Conservation (phyloP, 139 green algal genomes). For the Chlorella sp. region DNA sequence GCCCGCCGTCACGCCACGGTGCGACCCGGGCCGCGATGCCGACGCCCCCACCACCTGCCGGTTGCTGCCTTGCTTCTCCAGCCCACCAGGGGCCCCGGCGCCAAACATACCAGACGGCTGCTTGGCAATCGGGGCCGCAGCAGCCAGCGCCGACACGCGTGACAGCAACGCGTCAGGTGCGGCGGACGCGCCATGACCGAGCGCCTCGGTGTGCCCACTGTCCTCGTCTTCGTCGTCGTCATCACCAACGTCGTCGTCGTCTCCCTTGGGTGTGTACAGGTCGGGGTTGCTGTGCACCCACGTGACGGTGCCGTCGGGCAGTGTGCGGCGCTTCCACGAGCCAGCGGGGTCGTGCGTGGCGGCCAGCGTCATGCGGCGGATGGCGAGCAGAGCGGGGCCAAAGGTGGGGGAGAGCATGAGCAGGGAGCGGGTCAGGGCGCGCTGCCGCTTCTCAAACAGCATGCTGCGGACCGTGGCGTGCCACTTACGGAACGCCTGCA, state of each 20-base stretch:
- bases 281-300: slow-evolving; percentile 2
- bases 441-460: slow-evolving; percentile 6
- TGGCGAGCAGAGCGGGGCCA: slow-evolving; percentile 20
- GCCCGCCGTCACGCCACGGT: too few species aligned
- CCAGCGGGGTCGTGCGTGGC: slow-evolving; percentile 21
- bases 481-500: slow-evolving; percentile 38
- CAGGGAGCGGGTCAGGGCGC: not conserved
- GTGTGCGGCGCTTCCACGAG: slow-evolving; percentile 17
- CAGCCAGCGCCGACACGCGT: too few species aligned
- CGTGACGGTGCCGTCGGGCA: not conserved
- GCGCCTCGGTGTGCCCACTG: too few species aligned
- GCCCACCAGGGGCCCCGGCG: too few species aligned
- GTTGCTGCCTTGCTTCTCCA: too few species aligned
- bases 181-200: too few species aligned
- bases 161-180: too few species aligned
- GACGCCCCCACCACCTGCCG: too few species aligned
- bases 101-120: too few species aligned
- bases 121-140: too few species aligned
- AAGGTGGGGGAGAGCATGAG: slow-evolving; percentile 20
- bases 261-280: not conserved
- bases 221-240: not conserved
- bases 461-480: slow-evolving; percentile 17
- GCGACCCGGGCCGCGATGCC: too few species aligned
- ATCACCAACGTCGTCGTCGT: not conserved
- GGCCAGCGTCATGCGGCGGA: slow-evolving; percentile 34